A percentile compares a stretch with the other conserved stretches of the same genome.
phyloP scores from a whole-genome alignment of 495 filamentous ascomycete genomes.

The Extremus antarcticus region DNA sequence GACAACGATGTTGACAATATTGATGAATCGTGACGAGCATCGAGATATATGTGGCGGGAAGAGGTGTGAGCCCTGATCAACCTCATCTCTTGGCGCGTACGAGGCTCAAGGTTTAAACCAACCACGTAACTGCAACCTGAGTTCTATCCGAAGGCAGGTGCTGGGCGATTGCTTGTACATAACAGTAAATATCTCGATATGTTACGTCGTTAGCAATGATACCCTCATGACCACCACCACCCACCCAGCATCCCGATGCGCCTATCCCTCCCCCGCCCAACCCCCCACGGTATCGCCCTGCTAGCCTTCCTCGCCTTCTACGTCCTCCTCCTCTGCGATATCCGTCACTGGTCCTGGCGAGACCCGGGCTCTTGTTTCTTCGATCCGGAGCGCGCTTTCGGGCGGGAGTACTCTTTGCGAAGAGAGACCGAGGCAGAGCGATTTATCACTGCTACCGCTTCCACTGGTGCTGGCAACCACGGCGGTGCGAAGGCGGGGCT shows the following conservation, averaged over 20 bases:
- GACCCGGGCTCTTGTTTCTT: constrained; percentile 39
- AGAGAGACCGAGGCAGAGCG: constrained; percentile 31
- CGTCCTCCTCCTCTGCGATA: constrained; percentile 11
- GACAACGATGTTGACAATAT: too few species aligned
- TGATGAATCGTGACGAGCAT: too few species aligned
- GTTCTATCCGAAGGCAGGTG: too few species aligned
- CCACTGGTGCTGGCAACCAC: constrained; percentile 1
- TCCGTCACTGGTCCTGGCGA: constrained; percentile 25
- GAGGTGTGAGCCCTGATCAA: too few species aligned
- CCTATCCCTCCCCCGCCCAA: not conserved
- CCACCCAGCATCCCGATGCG: not conserved
- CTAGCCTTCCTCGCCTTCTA: constrained; percentile 9
- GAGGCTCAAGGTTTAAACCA: too few species aligned
- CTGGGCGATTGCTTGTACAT: not conserved
- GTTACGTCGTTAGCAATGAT: not conserved
- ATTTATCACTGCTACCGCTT: constrained; percentile 25
- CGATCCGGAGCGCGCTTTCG: constrained; percentile 31
- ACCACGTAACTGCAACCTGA: too few species aligned
- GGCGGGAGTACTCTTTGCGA: constrained; percentile 30
- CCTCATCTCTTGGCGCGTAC: too few species aligned
- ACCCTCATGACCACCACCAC: not conserved
- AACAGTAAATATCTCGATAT: not conserved
- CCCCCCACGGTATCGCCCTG: constrained; percentile 1
- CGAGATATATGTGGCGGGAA: too few species aligned
- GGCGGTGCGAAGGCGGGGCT: not conserved